These are phyloP conservation scores for Ophiostoma sp. DNA, from an alignment of 2,329 filamentous ascomycete species.

Conservation along the genomic window DNA sequence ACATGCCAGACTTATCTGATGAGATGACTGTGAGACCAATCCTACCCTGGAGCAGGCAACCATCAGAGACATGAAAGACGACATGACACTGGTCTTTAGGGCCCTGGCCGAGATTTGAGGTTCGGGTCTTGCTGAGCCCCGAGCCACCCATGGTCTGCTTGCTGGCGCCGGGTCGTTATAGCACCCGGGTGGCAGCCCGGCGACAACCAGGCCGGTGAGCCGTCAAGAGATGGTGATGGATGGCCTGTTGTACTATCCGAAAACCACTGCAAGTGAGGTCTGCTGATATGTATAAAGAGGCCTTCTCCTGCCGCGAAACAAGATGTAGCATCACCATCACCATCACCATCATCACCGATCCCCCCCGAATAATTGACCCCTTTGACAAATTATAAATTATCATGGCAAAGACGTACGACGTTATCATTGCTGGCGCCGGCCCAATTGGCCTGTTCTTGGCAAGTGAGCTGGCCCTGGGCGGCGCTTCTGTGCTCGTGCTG, in stretches of 20 bases:
- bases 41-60: neutral
- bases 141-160: neutral
- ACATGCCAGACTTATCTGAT: neutral
- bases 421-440: neutral
- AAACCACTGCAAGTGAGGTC: neutral
- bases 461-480: neutral
- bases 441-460: slow-evolving; percentile 30
- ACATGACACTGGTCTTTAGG: neutral
- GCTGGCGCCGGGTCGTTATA: neutral
- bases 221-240: neutral
- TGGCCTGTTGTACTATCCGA: neutral
- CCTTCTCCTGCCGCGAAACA: neutral
- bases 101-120: neutral
- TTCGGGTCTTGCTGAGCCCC: neutral
- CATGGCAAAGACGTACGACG: neutral
- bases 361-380: neutral
- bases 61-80: neutral
- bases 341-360: neutral
- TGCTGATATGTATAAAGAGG: neutral
- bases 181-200: neutral
- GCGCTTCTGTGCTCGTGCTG: neutral
- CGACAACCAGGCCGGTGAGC: neutral
- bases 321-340: neutral
- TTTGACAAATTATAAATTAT: neutral
- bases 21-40: neutral